Evolutionary conservation across 2,329 filamentous ascomycete genomes (phyloP), one percentile per base, ranked within the genome.

Genomic region (Fusarium irregulare): DNA sequence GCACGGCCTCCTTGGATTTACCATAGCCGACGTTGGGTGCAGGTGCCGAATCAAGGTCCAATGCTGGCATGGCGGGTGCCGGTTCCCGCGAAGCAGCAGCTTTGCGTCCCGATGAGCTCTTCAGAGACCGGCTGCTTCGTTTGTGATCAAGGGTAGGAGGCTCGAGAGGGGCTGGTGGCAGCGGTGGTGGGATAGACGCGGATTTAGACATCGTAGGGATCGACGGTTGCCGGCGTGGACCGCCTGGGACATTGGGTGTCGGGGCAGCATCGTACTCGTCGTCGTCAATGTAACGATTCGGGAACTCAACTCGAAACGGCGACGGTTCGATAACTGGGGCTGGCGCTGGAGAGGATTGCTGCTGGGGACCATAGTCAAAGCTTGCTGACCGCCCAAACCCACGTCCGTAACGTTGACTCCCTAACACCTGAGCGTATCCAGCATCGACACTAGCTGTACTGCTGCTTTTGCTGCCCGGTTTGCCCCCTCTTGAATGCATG

Each of bases 241-340:
- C 94, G 50, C 87, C 91, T 34, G 93, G 93, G 37, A 98, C 86
- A 28, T 90, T 94, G 7, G 95, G 95, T 40, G 91, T 95, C 16
- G 95, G 94, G 27, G 94, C 94, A 54, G 93, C 92, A 77, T 96
- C 92, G 80, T 91, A 89, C 73, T 91, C 88, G 73, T 86, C 83
- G 69, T 64, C 66, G 53, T 64, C 66, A 44, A 86, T 80, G 70
- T 85, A 84, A 60, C 80, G 81, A 70, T 82, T 84, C 60, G 83
- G 80, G 66, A 85, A 83, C 45, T 87, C 85, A 65, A 83, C 76
- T 67, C 84, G 83, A 82, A 84, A 86, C 49, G 78, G 77, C 28
- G 77, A 71, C 14, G 75, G 71, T 51, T 75, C 71, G 25, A 74
- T 49, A 44, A 61, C 66, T 51, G 72, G 71, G n/a, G 72, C 73